Base-by-base conservation (phyloP, 1,139 yeast species). In the Yarrowia galli region DNA sequence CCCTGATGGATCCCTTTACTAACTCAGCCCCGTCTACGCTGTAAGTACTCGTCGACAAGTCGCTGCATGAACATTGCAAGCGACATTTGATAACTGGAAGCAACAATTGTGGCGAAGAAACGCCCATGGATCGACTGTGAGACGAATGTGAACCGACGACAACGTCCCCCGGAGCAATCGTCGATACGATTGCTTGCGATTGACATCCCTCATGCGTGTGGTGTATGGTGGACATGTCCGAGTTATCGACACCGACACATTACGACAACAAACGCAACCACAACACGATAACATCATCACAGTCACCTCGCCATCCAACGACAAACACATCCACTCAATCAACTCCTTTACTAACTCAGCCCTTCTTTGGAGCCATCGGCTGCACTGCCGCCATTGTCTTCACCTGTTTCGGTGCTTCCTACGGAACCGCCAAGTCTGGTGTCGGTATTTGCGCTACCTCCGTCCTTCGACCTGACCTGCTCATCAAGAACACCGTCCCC, bases 391-490 rank as follows among this genome's bases (percentile, higher is more conserved):
- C 99, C 80, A 95, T 96, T 79, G 91, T 95, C 77, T 92, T 95
- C 87, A 95, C 99, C 80, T 92, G 97, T 81, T 90, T 93, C 77
- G 99, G 99, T 84, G 98, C 99, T 74, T 95, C 98, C 68, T 92
- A 93, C 80, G 99, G 99, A 84, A 96, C 99, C 73, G 99, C 99
- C 77, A 96, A 96, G 83, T 90, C 97, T 53, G 99, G 99, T 83
- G 97, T 95, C 72, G 99, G 99, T 87, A 93, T 96, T 78, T 92
- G 98, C 84, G 99, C 97, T 79, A 92, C 98, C 74, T 91, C 97
- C 82, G 97, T 93, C 71, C 85, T 95, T 79, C 91, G 98, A 86
- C 99, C 99, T 72, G 98, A 95, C 80, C 85, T 92, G 80, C 86
- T 89, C 82, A 96, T 92, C 75, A 78, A 70, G 78, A 71, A 73